These are phyloP conservation scores for Fraxinus velutina DNA, from an alignment of 305 asterid species.

Conservation along the genomic window DNA sequence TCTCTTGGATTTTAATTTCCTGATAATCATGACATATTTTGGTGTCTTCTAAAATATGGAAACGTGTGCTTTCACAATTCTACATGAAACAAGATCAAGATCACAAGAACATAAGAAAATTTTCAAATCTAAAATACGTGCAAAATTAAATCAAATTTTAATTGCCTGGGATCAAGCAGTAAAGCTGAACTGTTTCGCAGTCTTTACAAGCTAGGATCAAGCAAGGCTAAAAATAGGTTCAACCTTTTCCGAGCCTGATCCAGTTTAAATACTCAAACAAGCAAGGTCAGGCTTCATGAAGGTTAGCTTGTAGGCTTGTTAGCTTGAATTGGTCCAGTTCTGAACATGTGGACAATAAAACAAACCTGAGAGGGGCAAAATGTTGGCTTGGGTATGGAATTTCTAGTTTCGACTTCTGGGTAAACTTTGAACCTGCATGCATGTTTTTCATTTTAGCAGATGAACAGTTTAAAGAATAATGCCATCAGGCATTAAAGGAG, in stretches of 20 bases:
- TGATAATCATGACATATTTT: conserved; percentile 89
- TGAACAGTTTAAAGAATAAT: neutral
- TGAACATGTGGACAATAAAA: conserved; percentile 12
- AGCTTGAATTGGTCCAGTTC: conserved; percentile 11
- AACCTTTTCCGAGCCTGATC: neutral
- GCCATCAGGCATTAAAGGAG: neutral
- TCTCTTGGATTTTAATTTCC: conserved; percentile 94
- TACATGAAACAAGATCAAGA: conserved; percentile 31
- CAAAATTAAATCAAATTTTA: neutral
- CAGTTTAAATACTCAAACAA: conserved; percentile 13
- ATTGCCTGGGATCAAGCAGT: neutral
- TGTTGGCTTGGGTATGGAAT: conserved; percentile 64
- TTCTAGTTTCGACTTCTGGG: conserved; percentile 92
- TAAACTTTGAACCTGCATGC: conserved; percentile 70
- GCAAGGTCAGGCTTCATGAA: conserved; percentile 8
- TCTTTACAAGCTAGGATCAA: conserved; percentile 11
- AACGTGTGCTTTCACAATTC: conserved; percentile 83
- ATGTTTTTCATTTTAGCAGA: conserved; percentile 18
- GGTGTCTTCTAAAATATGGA: conserved; percentile 70
- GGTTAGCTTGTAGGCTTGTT: conserved; percentile 1
- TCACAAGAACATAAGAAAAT: conserved; percentile 11
- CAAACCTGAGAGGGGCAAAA: conserved; percentile 85
- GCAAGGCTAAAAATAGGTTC: neutral
- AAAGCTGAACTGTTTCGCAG: neutral
- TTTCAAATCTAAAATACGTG: conserved; percentile 7